These are phyloP conservation scores for Capronia coronata DNA, from an alignment of 2,329 filamentous ascomycete species.

Conservation along the genomic window DNA sequence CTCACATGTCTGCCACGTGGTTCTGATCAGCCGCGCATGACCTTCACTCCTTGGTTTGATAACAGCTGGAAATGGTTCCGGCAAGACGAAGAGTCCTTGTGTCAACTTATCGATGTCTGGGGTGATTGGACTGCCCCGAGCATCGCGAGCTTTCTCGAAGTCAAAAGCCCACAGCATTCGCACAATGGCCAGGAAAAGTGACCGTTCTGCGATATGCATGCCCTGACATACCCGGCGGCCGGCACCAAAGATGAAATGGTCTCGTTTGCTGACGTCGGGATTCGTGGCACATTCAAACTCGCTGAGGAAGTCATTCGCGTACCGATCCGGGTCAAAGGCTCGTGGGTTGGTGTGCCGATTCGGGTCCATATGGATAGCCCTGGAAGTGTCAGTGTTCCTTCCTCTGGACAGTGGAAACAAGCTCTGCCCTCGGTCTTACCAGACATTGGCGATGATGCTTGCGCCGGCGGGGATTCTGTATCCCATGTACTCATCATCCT, in stretches of 20 bases:
- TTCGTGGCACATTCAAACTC: slow-evolving; percentile 34
- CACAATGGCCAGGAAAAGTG: slow-evolving; percentile 29
- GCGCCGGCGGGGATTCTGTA: slow-evolving; percentile 26
- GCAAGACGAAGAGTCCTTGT: neutral
- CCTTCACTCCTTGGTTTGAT: slow-evolving; percentile 10
- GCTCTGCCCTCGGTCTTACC: slow-evolving; percentile 11
- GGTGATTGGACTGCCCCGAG: slow-evolving; percentile 11
- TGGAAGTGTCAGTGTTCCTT: slow-evolving; percentile 25
- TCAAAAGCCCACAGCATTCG: slow-evolving; percentile 32
- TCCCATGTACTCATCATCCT: slow-evolving; percentile 25
- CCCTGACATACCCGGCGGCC: slow-evolving; percentile 33
- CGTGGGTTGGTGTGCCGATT: slow-evolving; percentile 29
- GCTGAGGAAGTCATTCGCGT: slow-evolving; percentile 28
- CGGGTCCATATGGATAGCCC: slow-evolving; percentile 30
- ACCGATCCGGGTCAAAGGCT: slow-evolving; percentile 32
- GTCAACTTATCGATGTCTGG: slow-evolving; percentile 14
- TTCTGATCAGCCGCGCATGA: slow-evolving; percentile 5
- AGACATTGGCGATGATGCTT: slow-evolving; percentile 25
- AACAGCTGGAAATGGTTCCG: neutral
- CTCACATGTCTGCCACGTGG: slow-evolving; percentile 2
- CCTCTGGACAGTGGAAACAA: neutral
- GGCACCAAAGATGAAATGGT: slow-evolving; percentile 31
- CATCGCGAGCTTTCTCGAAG: slow-evolving; percentile 23
- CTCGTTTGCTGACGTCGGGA: slow-evolving; percentile 27
- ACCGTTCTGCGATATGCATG: slow-evolving; percentile 32